Evolutionary conservation across 306 rosid genomes (phyloP), one percentile per base, ranked within the genome.

Genomic region (Casuarina equisetifolia): DNA sequence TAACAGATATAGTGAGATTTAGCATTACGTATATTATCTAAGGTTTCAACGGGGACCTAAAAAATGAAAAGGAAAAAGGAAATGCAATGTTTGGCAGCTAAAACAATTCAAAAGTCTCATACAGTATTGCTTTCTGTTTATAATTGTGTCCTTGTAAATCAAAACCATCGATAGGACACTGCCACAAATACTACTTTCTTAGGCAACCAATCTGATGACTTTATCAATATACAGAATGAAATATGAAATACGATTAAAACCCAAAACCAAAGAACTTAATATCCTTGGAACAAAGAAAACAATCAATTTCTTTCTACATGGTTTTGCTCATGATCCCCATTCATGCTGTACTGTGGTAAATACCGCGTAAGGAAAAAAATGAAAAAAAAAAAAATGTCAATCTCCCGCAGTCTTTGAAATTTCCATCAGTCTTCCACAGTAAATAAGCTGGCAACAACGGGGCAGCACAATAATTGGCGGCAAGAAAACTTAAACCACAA

Each of bases 1-100:
- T 81, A 76, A 84, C 88, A 2, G 13, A 58, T 3, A 25, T 58
- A 38, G 39, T 1, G 35, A 25, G 12, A 25, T 19, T 58, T 3
- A 58, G 39, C 64, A 9, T 25, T 10, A 58, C 11, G 11, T 11
- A 58, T 19, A 58, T 25, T 38, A 66, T 40, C 17, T 4, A 35
- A 5, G 6, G n/a, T 61, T 7, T 8, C 2, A 9, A 25, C 0
- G 32, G 32, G 32, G 32, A 25, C 32, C 32, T 25, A 25, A 25
- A 25, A 25, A 25, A 51, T 51, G 55, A 51, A 51, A 51, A 51
- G 5, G 12, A 59, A 61, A 17, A 51, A 51, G 2, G 15, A 12
- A 15, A 35, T 4, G 68, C 11, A 42, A 61, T 9, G 12, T 61
- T 61, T 9, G 39, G 67, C 35, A 59, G 12, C 67, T 20, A 59